phyloP scores from a whole-genome alignment of 2,329 filamentous ascomycete genomes.

The Torrubiella hemipterigena region DNA sequence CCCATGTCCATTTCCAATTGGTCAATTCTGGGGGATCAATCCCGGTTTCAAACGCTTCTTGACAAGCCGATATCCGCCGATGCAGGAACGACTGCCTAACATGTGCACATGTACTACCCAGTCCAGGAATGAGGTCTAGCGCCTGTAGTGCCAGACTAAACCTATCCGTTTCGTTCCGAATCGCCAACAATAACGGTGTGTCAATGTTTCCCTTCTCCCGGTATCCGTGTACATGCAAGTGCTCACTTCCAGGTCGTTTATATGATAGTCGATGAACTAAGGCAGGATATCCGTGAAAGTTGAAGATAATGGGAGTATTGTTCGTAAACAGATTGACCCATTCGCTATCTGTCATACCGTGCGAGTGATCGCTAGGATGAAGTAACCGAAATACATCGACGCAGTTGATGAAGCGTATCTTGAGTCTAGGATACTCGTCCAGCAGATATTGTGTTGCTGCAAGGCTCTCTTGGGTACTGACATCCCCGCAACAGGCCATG shows the following conservation, averaged over 20 bases:
- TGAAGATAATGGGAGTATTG: slow-evolving; percentile 46
- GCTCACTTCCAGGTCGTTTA: slow-evolving; percentile 36
- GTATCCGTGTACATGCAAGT: slow-evolving; percentile 46
- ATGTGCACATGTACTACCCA: no score
- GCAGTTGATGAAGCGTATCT: slow-evolving; percentile 52
- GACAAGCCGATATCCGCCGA: no score
- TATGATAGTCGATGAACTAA: slow-evolving; percentile 52
- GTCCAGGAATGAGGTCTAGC: no score
- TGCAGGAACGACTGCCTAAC: no score
- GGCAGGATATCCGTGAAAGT: slow-evolving; percentile 53
- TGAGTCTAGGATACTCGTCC: slow-evolving; percentile 34
- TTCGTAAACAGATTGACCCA: slow-evolving; percentile 46
- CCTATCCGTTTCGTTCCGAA: no score
- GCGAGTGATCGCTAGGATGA: slow-evolving; percentile 43
- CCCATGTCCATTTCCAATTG: no score
- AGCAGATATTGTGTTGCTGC: slow-evolving; percentile 45
- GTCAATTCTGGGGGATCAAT: no score
- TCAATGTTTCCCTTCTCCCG: slow-evolving; percentile 55
- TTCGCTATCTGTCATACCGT: slow-evolving; percentile 36
- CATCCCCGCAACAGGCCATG: slow-evolving; percentile 51
- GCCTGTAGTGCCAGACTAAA: no score
- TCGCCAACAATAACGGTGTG: no score
- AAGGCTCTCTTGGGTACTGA: slow-evolving; percentile 54
- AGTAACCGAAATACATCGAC: slow-evolving; percentile 54
- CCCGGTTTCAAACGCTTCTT: no score